Evolutionary conservation across 257 asterid genomes (phyloP).

Genomic region (Rubia yunnanensis): DNA sequence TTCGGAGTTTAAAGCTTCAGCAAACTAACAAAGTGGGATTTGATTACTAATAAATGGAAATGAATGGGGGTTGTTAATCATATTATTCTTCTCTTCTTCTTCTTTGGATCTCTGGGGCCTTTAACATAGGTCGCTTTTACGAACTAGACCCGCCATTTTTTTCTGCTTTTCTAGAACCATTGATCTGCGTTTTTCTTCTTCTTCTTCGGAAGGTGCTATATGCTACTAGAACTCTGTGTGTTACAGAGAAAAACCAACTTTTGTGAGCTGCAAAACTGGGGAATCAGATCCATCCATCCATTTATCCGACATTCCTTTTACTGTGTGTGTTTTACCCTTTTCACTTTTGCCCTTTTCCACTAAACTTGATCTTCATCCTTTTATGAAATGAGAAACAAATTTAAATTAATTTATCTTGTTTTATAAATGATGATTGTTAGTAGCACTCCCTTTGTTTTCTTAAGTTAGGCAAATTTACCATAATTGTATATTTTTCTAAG

Average conservation of each 20-base stretch:
- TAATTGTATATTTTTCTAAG: too few species aligned
- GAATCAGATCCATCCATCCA: neutral
- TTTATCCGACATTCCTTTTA: slow-evolving; percentile 1
- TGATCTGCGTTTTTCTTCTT: neutral
- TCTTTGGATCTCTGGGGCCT: slow-evolving; percentile 4
- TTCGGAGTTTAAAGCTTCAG: neutral
- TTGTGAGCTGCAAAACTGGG: neutral
- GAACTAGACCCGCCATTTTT: neutral
- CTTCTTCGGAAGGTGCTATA: neutral
- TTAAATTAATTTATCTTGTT: too few species aligned
- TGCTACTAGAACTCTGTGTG: neutral
- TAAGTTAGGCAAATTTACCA: too few species aligned
- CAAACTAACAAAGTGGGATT: neutral
- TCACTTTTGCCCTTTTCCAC: neutral
- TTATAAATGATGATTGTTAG: too few species aligned
- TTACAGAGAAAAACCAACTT: neutral
- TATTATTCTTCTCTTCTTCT: neutral
- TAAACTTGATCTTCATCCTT: neutral
- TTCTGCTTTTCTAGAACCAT: neutral
- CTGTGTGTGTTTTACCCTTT: neutral
- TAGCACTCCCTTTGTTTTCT: too few species aligned
- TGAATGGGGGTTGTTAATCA: neutral
- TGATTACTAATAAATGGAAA: neutral
- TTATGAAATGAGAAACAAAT: too few species aligned
- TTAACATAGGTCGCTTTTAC: neutral